phyloP scores from a whole-genome alignment of 2,329 filamentous ascomycete genomes.

The Aspergillus sp. region DNA sequence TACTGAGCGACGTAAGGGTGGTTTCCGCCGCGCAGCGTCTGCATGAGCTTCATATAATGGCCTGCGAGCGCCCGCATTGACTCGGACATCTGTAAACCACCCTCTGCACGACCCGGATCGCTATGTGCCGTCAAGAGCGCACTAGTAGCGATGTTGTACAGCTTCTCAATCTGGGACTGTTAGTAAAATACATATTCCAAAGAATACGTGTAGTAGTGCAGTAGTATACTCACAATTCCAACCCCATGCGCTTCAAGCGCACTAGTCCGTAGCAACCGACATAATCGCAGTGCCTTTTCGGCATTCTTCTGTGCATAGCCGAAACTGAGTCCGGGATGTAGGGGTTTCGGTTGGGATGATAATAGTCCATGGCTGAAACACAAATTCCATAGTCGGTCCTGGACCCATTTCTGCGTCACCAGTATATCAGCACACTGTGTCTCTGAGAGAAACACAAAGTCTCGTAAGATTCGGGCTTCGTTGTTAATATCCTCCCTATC shows the following conservation, averaged over 20 bases:
- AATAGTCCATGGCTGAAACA: conserved; percentile 43
- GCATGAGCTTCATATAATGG: conserved; percentile 33
- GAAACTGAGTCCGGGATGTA: conserved; percentile 38
- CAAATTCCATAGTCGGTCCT: conserved; percentile 44
- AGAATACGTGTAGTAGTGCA: no score
- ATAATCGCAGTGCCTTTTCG: conserved; percentile 35
- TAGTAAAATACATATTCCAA: background rate
- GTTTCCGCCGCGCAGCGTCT: conserved; percentile 35
- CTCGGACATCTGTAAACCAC: no score
- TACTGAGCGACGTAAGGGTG: conserved; percentile 37
- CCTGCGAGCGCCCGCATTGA: conserved; percentile 25
- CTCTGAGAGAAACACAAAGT: conserved; percentile 28
- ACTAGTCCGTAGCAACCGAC: conserved; percentile 31
- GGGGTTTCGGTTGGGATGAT: conserved; percentile 28
- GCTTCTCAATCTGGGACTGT: conserved; percentile 35
- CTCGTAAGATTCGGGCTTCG: conserved; percentile 2
- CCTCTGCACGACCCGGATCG: no score
- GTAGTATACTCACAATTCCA: conserved; percentile 30
- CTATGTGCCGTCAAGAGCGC: conserved; percentile 31
- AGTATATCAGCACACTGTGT: conserved; percentile 45
- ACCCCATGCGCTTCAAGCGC: conserved; percentile 47
- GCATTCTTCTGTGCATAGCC: conserved; percentile 39
- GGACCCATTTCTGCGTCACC: conserved; percentile 45
- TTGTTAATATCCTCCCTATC: conserved; percentile 20
- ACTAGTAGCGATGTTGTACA: conserved; percentile 39